Base-by-base conservation (phyloP, 768 basidiomycete genomes). In the Kwoniella sp. region DNA sequence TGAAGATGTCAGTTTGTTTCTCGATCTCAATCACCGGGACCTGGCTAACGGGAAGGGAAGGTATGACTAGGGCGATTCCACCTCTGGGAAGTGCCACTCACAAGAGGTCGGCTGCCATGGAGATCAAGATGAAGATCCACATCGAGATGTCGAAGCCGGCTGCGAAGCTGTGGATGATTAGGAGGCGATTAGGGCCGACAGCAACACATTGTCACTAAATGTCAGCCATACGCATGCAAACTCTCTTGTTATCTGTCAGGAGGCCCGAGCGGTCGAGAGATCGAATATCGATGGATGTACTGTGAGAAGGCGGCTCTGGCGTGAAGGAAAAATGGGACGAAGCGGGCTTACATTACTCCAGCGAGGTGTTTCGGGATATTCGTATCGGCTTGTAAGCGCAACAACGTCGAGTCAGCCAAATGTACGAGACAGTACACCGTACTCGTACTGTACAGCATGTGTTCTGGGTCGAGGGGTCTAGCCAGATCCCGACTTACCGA, bases 301-400 rank as follows among this genome's bases (percentile, higher is more conserved):
- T n/a, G n/a, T n/a, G n/a, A n/a, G n/a, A n/a, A n/a, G 34, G 13
- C 34, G 7, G 13, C 13, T 13, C 34, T 45, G 20, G 4, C 7
- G 37, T 13, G 15, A 31, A 22, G 31, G 20, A 29, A 9, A 25
- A 28, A 47, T 1, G 17, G 4, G 25, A 28, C 22, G 38, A 38
- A 58, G 0, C 8, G 4, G 15, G 70, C 72, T 59, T 38, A 76
- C 72, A 77, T 67, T 1, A 64, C 66, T n/a, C 75, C 75, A 45
- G 71, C 75, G 11, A 77, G 73, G 56, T 77, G 75, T 63, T 77
- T 77, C 3, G 75, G 75, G 38, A 77, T 77, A 45, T 77, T 77
- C 28, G 75, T 74, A n/a, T 38, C 38, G 58, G 62, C 74, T 73
- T 34, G 12, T 20, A 30, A 34, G 34, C 34, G 13, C 34, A 34